phyloP scores from a whole-genome alignment of 441 rosid species.

The Melastoma candidum region DNA sequence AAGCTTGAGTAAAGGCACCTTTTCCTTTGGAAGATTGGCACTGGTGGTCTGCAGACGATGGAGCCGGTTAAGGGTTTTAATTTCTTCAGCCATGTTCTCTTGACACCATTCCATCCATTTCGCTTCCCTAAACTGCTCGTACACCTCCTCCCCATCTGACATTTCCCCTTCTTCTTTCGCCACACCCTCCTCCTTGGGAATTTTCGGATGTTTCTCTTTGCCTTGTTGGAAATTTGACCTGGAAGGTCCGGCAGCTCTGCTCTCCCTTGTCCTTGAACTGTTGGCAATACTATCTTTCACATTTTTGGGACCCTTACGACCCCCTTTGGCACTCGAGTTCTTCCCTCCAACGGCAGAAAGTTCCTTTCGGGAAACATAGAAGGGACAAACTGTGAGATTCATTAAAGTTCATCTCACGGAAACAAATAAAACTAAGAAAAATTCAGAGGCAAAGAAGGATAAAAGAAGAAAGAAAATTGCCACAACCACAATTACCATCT shows the following conservation, averaged over 20 bases:
- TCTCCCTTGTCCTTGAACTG: slow-evolving; percentile 38
- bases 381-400: slow-evolving; percentile 4
- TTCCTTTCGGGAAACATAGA: slow-evolving; percentile 37
- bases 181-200: slow-evolving; percentile 56
- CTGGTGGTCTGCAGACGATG: slow-evolving; percentile 88
- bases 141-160: slow-evolving; percentile 88
- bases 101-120: slow-evolving; percentile 99
- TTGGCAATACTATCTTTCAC: slow-evolving; percentile 39
- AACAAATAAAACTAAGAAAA: not conserved
- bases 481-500: slow-evolving; percentile 48
- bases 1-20: not conserved
- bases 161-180: slow-evolving; percentile 98
- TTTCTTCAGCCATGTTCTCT: slow-evolving; percentile 77
- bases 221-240: slow-evolving; percentile 24
- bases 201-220: slow-evolving; percentile 49
- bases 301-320: slow-evolving; percentile 67
- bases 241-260: slow-evolving; percentile 40
- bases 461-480: not conserved
- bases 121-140: slow-evolving; percentile 93
- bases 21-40: slow-evolving; percentile 94
- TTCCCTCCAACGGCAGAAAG: slow-evolving; percentile 73
- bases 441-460: not conserved
- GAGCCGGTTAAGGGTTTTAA: slow-evolving; percentile 74
- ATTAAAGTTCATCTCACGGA: not conserved
- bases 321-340: slow-evolving; percentile 46